phyloP scores from a whole-genome alignment of 805 yeast genomes.

The Candida odintsovae region DNA sequence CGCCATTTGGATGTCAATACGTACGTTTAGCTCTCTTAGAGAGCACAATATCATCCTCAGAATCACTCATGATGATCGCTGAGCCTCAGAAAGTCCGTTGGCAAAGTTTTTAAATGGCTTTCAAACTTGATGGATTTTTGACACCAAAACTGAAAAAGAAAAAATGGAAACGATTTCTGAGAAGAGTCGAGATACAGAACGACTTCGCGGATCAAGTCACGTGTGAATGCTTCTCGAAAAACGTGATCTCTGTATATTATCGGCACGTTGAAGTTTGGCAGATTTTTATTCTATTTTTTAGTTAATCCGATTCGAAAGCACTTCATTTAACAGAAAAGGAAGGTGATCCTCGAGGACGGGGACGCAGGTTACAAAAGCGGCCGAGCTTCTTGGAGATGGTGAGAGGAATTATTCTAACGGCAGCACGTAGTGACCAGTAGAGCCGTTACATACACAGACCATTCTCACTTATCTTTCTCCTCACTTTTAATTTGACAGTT shows the following conservation, averaged over 20 bases:
- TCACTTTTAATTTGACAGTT: too few species aligned
- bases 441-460: too few species aligned
- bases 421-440: too few species aligned
- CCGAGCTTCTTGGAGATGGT: too few species aligned
- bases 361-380: too few species aligned
- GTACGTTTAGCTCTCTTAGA: constrained; percentile 18
- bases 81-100: neutral
- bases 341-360: too few species aligned
- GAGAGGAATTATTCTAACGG: too few species aligned
- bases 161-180: neutral
- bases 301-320: too few species aligned
- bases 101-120: too few species aligned
- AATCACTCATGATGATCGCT: constrained; percentile 19
- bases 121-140: neutral
- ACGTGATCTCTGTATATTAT: neutral
- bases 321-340: too few species aligned
- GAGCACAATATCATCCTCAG: constrained; percentile 28
- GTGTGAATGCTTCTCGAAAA: neutral
- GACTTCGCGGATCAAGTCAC: neutral
- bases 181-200: neutral
- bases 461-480: too few species aligned
- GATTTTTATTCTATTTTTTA: neutral
- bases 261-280: neutral
- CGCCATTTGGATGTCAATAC: constrained; percentile 4
- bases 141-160: neutral